Percentiles rank a stretch among this genome's conserved stretches.
phyloP scores from a whole-genome alignment of 306 rosid species.

The Rubus parviflorus region DNA sequence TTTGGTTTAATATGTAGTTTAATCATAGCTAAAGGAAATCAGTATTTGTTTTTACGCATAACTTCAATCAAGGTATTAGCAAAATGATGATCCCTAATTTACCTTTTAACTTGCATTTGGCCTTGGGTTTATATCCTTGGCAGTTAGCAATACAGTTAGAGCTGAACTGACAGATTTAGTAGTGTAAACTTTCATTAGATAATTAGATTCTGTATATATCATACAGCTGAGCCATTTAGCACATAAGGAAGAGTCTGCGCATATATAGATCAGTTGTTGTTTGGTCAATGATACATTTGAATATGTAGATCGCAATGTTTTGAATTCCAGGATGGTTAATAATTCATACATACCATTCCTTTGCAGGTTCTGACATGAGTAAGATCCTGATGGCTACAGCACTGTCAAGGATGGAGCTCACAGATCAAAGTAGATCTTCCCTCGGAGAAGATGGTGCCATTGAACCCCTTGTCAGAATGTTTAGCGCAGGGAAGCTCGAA shows the following conservation, averaged over 20 bases:
- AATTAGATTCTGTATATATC: not conserved
- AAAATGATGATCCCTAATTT: not conserved
- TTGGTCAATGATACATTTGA: not conserved
- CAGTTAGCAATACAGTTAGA: not conserved
- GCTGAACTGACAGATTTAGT: not conserved
- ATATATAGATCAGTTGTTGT: not conserved
- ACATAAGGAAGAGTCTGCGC: not conserved
- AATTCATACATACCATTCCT: constrained; percentile 11
- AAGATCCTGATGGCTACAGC: constrained; percentile 93
- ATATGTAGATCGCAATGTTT: not conserved
- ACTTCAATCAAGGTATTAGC: not conserved
- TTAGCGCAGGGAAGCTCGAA: constrained; percentile 72
- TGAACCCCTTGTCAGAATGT: constrained; percentile 72
- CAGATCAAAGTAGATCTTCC: constrained; percentile 65
- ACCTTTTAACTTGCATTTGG: not conserved
- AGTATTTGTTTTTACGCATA: not conserved
- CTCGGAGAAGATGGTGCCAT: constrained; percentile 86
- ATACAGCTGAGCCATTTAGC: not conserved
- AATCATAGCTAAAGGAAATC: not conserved
- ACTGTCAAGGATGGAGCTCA: constrained; percentile 75
- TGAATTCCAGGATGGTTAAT: not conserved
- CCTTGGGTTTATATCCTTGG: not conserved
- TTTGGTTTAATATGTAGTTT: not conserved
- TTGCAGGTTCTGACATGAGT: constrained; percentile 89
- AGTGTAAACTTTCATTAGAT: not conserved